Evolutionary conservation across 2,329 filamentous ascomycete species (phyloP).

Genomic region (Elsinoe ampelina): DNA sequence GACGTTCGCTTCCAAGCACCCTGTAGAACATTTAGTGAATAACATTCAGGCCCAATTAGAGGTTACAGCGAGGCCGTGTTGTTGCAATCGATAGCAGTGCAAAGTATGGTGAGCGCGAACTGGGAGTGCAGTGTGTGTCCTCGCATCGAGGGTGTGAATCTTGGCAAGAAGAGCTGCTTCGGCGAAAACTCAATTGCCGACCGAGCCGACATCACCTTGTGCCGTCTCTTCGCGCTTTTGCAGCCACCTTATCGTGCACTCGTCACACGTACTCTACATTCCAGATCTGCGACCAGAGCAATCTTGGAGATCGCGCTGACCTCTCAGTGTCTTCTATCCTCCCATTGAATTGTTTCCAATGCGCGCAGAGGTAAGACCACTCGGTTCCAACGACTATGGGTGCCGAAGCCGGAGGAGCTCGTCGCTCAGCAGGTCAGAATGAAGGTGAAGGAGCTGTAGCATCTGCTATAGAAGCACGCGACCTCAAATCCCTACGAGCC

Average conservation of each 20-base stretch:
- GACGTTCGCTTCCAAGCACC: too few species aligned
- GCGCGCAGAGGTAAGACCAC: slow-evolving; percentile 14
- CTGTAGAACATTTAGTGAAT: slow-evolving; percentile 21
- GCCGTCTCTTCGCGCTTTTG: background rate
- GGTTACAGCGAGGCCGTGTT: too few species aligned
- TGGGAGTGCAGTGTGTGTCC: too few species aligned
- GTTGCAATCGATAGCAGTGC: too few species aligned
- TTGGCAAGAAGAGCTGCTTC: background rate
- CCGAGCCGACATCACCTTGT: background rate
- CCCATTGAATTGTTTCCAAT: slow-evolving; percentile 1
- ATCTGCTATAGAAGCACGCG: slow-evolving; percentile 12
- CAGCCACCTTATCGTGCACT: background rate
- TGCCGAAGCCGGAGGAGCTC: slow-evolving; percentile 20
- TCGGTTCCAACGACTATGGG: slow-evolving; percentile 22
- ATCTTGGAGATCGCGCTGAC: too few species aligned
- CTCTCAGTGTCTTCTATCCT: too few species aligned
- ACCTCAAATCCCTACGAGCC: background rate
- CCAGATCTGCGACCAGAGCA: background rate
- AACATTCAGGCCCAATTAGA: slow-evolving; percentile 15
- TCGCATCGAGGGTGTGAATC: background rate
- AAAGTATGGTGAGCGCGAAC: too few species aligned
- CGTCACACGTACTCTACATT: background rate
- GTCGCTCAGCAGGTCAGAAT: slow-evolving; percentile 8
- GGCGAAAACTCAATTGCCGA: background rate
- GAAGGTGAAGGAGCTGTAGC: slow-evolving; percentile 9